These are phyloP conservation scores for Mycena metata DNA, from an alignment of 768 basidiomycete species.

Conservation along the genomic window DNA sequence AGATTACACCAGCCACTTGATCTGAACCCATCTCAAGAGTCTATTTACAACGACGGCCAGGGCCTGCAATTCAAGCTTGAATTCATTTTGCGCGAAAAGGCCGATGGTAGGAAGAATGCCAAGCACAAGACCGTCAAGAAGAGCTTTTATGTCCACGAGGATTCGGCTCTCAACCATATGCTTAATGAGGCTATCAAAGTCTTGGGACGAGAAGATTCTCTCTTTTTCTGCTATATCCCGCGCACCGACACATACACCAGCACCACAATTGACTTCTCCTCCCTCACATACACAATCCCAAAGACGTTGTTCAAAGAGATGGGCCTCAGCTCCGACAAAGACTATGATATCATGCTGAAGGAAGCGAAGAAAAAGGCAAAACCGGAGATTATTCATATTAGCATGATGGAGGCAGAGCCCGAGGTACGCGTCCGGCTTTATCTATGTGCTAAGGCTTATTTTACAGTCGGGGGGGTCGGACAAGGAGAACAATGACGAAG, in stretches of 20 bases:
- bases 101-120: neutral
- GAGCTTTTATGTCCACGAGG: constrained; percentile 4
- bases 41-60: neutral
- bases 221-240: neutral
- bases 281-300: constrained; percentile 2
- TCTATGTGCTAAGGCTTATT: neutral
- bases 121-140: neutral
- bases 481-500: too few relatives aligned
- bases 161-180: neutral
- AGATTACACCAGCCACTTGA: too few relatives aligned
- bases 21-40: neutral
- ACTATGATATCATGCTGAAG: neutral
- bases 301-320: constrained; percentile 1
- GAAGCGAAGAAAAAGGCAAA: neutral
- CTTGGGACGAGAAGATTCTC: neutral
- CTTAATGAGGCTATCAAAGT: neutral
- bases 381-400: neutral
- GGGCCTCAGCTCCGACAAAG: neutral
- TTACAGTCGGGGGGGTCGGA: too few relatives aligned
- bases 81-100: neutral
- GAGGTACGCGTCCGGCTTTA: too few relatives aligned
- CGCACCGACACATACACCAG: constrained; percentile 1
- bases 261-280: neutral
- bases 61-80: neutral
- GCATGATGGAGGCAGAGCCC: neutral